Evolutionary conservation across 331 rosid genomes (phyloP), one percentile per base, ranked within the genome.

Genomic region (Quercus phellos): DNA sequence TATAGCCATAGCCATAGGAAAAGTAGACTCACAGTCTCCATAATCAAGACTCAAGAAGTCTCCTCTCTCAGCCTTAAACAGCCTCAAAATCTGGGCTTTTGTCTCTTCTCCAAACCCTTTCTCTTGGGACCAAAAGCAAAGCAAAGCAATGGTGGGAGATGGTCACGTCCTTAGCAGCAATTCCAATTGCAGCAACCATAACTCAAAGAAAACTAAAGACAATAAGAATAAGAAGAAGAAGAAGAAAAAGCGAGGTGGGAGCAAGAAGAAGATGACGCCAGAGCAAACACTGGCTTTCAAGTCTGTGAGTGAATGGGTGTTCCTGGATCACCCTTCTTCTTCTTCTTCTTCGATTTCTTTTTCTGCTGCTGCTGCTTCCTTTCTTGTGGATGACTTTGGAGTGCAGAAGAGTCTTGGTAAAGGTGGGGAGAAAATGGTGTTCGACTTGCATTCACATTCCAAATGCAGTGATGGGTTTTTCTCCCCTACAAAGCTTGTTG

Each of bases 381-480:
- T 84, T 70, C 55, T 84, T 24, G 92, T 84, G 5, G 95, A 94
- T 86, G 97, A 92, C 86, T 92, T 92, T 82, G 97, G 90, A 26
- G 87, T 92, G 55, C 94, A 89, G 79, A 90, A 84, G 78, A 67
- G 64, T 72, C 11, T 80, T 11, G 92, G 89, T 2, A 87, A 77
- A 78, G 88, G 89, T 9, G 88, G 86, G 73, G 93, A 87, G 55
- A 90, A 82, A 68, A 72, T 94, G 6, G 84, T 89, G 30, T 92
- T 92, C 78, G 98, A 94, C 71, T 85, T 94, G 90, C 98, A 94
- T 80, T 89, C 97, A 0, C 98, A 94, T 84, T 88, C 97, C 29
- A 94, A 92, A 79, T 94, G 35, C 85, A 94, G 98, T 81, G 98
- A 94, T 84, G 98, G 98, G 17, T 94, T 90, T 85, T 85, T 94